A percentile compares a stretch with the other conserved stretches of the same genome.
Conservation (phyloP, 2,329 filamentous ascomycete genomes). For the Plenodomus lindquistii region DNA sequence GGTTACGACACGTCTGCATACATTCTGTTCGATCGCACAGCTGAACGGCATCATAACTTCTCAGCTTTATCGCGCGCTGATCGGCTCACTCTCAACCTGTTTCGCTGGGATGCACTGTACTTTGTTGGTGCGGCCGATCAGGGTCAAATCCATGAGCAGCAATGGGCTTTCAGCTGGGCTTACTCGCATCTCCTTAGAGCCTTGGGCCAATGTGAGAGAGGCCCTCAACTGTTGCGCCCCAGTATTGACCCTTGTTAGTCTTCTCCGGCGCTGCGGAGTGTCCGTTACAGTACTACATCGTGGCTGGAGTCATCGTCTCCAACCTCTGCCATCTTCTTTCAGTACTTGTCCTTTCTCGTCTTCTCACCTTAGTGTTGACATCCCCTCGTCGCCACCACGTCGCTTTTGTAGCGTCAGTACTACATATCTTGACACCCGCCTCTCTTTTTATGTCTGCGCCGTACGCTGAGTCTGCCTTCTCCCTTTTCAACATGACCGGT, state of each 20-base stretch:
- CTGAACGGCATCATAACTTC: constrained; percentile 22
- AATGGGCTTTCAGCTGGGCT: constrained; percentile 77
- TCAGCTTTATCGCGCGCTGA: constrained; percentile 15
- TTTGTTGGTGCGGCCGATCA: constrained; percentile 65
- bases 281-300: constrained; percentile 35
- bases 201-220: constrained; percentile 47
- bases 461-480: constrained; percentile 79
- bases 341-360: constrained; percentile 69
- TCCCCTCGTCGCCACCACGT: constrained; percentile 45
- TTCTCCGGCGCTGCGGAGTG: constrained; percentile 16
- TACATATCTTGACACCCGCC: constrained; percentile 85
- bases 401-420: constrained; percentile 68
- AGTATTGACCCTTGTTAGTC: constrained; percentile 41
- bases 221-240: constrained; percentile 3
- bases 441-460: constrained; percentile 88
- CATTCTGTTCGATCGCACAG: constrained; percentile 47
- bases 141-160: constrained; percentile 76
- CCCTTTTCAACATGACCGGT: constrained; percentile 75
- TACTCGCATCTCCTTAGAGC: constrained; percentile 52
- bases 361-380: constrained; percentile 60
- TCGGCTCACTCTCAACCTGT: constrained; percentile 60
- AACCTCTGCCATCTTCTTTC: constrained; percentile 78
- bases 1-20: constrained; percentile 81
- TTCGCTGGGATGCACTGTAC: constrained; percentile 82
- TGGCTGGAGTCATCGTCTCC: constrained; percentile 68